Evolutionary conservation across 108 stramenopile genomes (phyloP).

Genomic region (Skeletonema menzelii): DNA sequence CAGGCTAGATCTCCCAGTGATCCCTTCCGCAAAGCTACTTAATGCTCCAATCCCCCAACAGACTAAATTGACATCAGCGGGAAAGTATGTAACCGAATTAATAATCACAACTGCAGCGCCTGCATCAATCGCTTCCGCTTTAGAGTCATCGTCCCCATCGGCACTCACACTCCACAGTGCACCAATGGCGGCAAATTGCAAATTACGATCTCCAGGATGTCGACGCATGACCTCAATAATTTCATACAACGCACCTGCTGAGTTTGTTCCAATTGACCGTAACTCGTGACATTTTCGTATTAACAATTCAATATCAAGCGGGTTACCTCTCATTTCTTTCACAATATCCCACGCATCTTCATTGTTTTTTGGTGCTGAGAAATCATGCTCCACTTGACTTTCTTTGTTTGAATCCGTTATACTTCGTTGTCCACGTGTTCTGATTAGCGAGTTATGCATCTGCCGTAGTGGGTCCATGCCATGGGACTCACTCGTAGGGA

Average conservation of each 20-base stretch:
- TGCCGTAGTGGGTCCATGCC: not conserved
- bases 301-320: not conserved
- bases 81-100: not conserved
- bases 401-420: too few species aligned
- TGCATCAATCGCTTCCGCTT: slow-evolving; percentile 19
- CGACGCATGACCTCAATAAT: slow-evolving; percentile 14
- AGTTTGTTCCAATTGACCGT: slow-evolving; percentile 2
- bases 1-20: slow-evolving; percentile 3
- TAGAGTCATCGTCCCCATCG: slow-evolving; percentile 17
- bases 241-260: slow-evolving; percentile 13
- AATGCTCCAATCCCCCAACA: slow-evolving; percentile 17
- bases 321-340: slow-evolving; percentile 5
- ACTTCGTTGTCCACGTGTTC: not conserved
- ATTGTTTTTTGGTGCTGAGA: not conserved
- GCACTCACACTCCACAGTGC: slow-evolving; percentile 14
- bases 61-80: slow-evolving; percentile 3
- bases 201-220: not conserved
- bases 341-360: slow-evolving; percentile 28
- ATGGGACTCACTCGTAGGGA: not conserved
- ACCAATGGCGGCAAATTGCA: slow-evolving; percentile 11
- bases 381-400: not conserved
- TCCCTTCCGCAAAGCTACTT: slow-evolving; percentile 16
- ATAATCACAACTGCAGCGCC: slow-evolving; percentile 2
- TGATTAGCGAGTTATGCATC: not conserved
- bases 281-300: slow-evolving; percentile 18